phyloP scores from a whole-genome alignment of 2,329 filamentous ascomycete species.

The Trematosphaeria pertusa region DNA sequence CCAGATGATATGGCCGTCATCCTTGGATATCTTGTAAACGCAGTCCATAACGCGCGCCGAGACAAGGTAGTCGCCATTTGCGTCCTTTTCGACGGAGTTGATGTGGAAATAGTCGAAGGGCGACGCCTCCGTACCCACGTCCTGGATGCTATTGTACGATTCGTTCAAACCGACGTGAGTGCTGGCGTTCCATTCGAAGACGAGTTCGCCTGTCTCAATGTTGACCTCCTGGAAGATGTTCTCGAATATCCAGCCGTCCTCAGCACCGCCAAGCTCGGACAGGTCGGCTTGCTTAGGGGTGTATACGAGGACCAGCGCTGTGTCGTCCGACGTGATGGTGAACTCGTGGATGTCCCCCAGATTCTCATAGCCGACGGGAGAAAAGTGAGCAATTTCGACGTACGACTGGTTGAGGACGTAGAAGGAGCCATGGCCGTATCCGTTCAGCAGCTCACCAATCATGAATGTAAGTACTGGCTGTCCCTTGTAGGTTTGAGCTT shows the following conservation, averaged over 20 bases:
- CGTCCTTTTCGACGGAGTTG: slow-evolving; percentile 40
- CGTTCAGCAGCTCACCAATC: slow-evolving; percentile 18
- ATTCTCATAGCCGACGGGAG: slow-evolving; percentile 16
- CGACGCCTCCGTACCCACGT: slow-evolving; percentile 31
- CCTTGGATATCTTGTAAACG: slow-evolving; percentile 23
- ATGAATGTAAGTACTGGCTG: slow-evolving; percentile 29
- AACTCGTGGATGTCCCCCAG: slow-evolving; percentile 54
- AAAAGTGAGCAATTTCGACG: slow-evolving; percentile 22
- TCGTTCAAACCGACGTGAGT: slow-evolving; percentile 42
- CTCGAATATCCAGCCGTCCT: slow-evolving; percentile 53
- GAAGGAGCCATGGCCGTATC: slow-evolving; percentile 9
- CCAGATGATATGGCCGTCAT: slow-evolving; percentile 31
- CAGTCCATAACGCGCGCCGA: slow-evolving; percentile 26
- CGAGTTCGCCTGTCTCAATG: slow-evolving; percentile 47
- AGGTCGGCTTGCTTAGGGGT: slow-evolving; percentile 49
- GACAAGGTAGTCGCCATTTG: slow-evolving; percentile 26
- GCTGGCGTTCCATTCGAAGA: slow-evolving; percentile 51
- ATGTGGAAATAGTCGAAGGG: slow-evolving; percentile 52
- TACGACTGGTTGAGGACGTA: slow-evolving; percentile 27
- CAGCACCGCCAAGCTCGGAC: slow-evolving; percentile 39
- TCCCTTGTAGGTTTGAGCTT: slow-evolving; percentile 26
- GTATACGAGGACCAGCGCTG: slow-evolving; percentile 53
- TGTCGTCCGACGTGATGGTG: slow-evolving; percentile 51
- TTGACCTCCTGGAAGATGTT: slow-evolving; percentile 54
- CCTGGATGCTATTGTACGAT: slow-evolving; percentile 27